These are phyloP conservation scores for Arthrobotrys conoides DNA, from an alignment of 2,329 filamentous ascomycete genomes.

Conservation along the genomic window DNA sequence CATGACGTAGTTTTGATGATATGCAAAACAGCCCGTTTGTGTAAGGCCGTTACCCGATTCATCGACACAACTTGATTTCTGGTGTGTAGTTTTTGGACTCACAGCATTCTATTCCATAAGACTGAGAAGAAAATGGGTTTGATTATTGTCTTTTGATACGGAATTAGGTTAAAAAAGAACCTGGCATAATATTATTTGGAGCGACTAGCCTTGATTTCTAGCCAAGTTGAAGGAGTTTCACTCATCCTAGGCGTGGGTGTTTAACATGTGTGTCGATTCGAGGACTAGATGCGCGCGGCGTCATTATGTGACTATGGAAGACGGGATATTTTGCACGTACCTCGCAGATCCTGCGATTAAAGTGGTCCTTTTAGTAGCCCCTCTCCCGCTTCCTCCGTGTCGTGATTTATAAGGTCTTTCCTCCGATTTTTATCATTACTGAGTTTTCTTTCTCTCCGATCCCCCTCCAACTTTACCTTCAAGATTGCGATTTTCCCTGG, in stretches of 20 bases:
- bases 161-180: neutral
- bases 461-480: conserved; percentile 2
- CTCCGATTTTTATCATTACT: conserved; percentile 10
- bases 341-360: conserved; percentile 58
- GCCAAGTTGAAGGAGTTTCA: neutral
- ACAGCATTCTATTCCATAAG: conserved; percentile 16
- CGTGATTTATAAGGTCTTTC: conserved; percentile 14
- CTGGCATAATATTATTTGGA: conserved; percentile 22
- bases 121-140: conserved; percentile 1
- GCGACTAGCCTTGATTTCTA: conserved; percentile 44
- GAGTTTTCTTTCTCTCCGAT: neutral
- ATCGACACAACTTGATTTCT: conserved; percentile 31
- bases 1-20: conserved; percentile 40
- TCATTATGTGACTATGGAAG: conserved; percentile 24
- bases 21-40: conserved; percentile 1
- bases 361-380: conserved; percentile 7
- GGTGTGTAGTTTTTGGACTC: conserved; percentile 25
- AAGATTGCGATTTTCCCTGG: neutral
- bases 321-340: conserved; percentile 48
- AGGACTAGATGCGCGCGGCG: conserved; percentile 15
- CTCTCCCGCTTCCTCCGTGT: conserved; percentile 49
- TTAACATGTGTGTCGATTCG: neutral
- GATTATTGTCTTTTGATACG: neutral
- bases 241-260: neutral
- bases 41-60: conserved; percentile 28